Percentiles rank a stretch among this genome's conserved stretches.
These are phyloP conservation scores for Talaromyces amestolkiae DNA, from an alignment of 2,329 filamentous ascomycete species.

Conservation along the genomic window DNA sequence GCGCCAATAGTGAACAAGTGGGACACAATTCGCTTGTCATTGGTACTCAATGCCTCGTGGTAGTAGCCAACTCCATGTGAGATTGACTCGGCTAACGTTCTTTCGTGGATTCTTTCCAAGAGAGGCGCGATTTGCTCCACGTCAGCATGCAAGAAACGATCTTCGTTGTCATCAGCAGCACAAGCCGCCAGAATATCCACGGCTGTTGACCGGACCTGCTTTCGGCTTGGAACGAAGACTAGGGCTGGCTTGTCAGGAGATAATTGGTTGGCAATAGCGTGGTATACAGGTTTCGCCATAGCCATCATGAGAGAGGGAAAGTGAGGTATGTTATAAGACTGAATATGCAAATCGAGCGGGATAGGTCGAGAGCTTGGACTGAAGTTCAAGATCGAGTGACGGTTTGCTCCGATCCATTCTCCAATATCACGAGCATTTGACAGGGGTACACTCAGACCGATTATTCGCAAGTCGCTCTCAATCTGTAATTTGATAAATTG, in stretches of 20 bases:
- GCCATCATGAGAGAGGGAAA: slow-evolving; percentile 98
- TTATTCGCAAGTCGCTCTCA: slow-evolving; percentile 77
- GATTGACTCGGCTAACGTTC: slow-evolving; percentile 80
- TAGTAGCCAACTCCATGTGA: slow-evolving; percentile 96
- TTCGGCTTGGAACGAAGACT: slow-evolving; percentile 87
- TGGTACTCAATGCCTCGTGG: slow-evolving; percentile 84
- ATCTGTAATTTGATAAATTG: slow-evolving; percentile 90
- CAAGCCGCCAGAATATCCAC: slow-evolving; percentile 85
- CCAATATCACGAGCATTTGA: slow-evolving; percentile 91
- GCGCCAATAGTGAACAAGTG: slow-evolving; percentile 87
- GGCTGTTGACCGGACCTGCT: slow-evolving; percentile 85
- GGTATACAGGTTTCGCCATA: slow-evolving; percentile 93
- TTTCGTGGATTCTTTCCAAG: slow-evolving; percentile 79
- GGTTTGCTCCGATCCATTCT: slow-evolving; percentile 96
- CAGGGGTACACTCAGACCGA: slow-evolving; percentile 87
- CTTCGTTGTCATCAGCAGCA: slow-evolving; percentile 83
- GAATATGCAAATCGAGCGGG: slow-evolving; percentile 88
- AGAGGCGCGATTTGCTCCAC: slow-evolving; percentile 78
- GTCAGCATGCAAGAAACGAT: slow-evolving; percentile 86
- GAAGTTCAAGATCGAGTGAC: slow-evolving; percentile 99
- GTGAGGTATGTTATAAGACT: slow-evolving; percentile 92
- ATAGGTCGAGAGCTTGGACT: slow-evolving; percentile 86
- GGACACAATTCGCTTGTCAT: slow-evolving; percentile 90
- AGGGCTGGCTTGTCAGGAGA: slow-evolving; percentile 86
- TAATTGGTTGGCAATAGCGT: slow-evolving; percentile 75